Base-by-base conservation (phyloP, 305 asterid species). In the Rubia occidens region DNA sequence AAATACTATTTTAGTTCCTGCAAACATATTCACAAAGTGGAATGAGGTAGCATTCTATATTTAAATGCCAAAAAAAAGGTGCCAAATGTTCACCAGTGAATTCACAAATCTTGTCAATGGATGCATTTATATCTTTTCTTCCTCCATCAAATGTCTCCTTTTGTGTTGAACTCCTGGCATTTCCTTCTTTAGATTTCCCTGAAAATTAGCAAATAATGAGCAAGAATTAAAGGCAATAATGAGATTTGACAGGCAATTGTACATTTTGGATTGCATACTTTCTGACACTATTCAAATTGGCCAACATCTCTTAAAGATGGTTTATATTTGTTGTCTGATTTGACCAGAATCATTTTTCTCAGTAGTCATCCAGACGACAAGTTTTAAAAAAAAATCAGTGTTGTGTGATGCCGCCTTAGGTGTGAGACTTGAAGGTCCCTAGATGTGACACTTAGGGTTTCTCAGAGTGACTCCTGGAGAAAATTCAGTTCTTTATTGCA, bases 71-170 rank as follows among this genome's bases (percentile, higher is more conserved):
- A 10, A n/a, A 60, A 63, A 68, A 45, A 26, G 53, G 8, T 61
- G 47, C 61, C 43, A 69, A 60, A 71, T 76, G 51, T 79, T 64
- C 78, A 89, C 99, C 99, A 26, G 96, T 79, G 81, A 89, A 95
- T 80, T 89, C 99, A 76, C 97, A 91, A 66, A 95, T 76, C 64
- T 79, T 86, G 78, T 91, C 96, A 72, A 95, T 86, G 64, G 95
- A 95, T 43, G 90, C 85, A 80, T 95, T 95, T 45, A 95, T 84
- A 77, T 95, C 97, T 83, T 86, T 85, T 80, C 99, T 82, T 76
- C 97, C 85, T 71, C 99, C 99, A 85, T 91, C 97, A 73, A 95
- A 91, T 72, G 91, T 80, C 73, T 89, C 96, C 82, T 85, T 88
- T 67, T 79, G 84, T 39, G 75, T 73, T 72, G 85, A 85, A 77